Evolutionary conservation across 2,329 filamentous ascomycete genomes (phyloP), one percentile per base, ranked within the genome.

Genomic region (Calycina herbarum): DNA sequence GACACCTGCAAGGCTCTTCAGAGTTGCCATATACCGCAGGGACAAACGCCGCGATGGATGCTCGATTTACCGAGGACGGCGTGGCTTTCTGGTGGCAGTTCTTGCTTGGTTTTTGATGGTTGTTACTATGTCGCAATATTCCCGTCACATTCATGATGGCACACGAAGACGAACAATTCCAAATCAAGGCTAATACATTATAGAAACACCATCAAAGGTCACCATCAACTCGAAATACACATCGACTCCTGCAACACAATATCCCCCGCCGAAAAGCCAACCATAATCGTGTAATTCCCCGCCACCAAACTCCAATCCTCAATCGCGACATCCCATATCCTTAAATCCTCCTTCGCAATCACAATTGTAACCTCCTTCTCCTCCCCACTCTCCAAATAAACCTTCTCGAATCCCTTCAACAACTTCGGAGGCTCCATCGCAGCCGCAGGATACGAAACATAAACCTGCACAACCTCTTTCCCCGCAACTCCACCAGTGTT

Each of bases 391-490:
- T 61, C 38, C 24, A 66, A 61, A 13, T 61, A 40, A 10, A 59
- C 59, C 42, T 67, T 67, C 56, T 66, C 54, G 35, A 66, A 67
- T 10, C 57, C 66, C 38, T 66, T 63, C 29, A 67, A 38, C 57
- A 51, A 54, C 24, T 59, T 60, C 8, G 61, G 61, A 17, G 33
- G 57, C 24, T 61, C 17, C 13, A 57, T 45, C 7, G 66, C 62
- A 20, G 27, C 54, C n/a, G 3, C 51, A 5, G 38, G 65, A 51
- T 65, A 69, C n/a, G 57, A 57, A 20, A 66, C 62, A 51, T 65
- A 67, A 17, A 65, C 20, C 60, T 64, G 66, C 48, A 65, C 63
- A 27, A 69, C 70, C 35, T 66, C 64, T 20, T 67, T 59, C 2
- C 66, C 66, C 27, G 31, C 8, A 0, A 59, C 59, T 3, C n/a